phyloP scores from a whole-genome alignment of 2,329 filamentous ascomycete genomes.

The Ceratocystis albifundus region DNA sequence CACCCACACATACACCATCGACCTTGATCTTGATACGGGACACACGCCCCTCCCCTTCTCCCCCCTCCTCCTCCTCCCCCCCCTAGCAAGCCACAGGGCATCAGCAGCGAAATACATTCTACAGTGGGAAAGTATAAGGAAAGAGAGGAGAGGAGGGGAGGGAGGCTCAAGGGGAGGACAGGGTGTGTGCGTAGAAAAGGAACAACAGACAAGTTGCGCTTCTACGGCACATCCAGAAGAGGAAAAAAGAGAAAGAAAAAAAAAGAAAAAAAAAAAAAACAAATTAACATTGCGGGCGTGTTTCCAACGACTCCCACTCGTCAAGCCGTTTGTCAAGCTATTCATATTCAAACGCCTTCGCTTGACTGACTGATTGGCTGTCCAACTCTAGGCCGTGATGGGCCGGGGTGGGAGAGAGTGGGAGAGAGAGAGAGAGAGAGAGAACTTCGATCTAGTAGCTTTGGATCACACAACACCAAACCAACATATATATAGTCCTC shows the following conservation, averaged over 20 bases:
- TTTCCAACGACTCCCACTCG: background rate
- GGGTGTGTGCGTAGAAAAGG: background rate
- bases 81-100: too few species aligned
- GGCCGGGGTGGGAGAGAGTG: background rate
- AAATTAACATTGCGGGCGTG: background rate
- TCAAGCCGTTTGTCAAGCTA: too few species aligned
- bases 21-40: too few species aligned
- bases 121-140: too few species aligned
- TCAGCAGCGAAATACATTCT: too few species aligned
- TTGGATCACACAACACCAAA: background rate
- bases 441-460: background rate
- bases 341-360: too few species aligned
- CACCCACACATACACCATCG: too few species aligned
- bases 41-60: too few species aligned
- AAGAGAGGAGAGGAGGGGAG: too few species aligned
- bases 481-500: background rate
- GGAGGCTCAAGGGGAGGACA: background rate
- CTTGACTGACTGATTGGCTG: background rate
- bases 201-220: background rate
- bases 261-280: slow-evolving; percentile 12
- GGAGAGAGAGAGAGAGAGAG: too few species aligned
- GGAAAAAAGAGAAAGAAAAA: slow-evolving; percentile 8
- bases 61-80: too few species aligned
- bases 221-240: slow-evolving; percentile 2
- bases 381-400: background rate